Conservation (phyloP, 768 basidiomycete species). For the Leccinum rimulosum region DNA sequence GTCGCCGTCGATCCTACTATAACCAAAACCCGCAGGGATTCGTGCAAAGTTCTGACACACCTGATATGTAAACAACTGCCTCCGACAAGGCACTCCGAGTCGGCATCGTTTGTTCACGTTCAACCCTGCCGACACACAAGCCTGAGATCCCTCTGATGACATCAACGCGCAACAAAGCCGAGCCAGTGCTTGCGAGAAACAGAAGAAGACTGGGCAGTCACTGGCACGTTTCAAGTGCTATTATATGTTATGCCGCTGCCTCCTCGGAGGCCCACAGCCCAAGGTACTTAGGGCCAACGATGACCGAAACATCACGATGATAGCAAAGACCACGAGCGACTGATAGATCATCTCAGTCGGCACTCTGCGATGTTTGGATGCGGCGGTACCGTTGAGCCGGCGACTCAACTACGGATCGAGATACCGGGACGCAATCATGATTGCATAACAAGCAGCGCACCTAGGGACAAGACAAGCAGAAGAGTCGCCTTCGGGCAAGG, state of each 20-base stretch:
- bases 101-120: background rate
- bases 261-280: background rate
- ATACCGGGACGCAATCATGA: too few relatives aligned
- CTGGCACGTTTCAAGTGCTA: background rate
- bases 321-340: too few relatives aligned
- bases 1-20: background rate
- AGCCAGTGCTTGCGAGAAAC: background rate
- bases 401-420: too few relatives aligned
- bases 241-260: background rate
- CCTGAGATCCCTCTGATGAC: too few relatives aligned
- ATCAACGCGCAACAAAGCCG: background rate
- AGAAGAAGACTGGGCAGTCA: background rate
- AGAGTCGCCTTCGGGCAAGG: background rate
- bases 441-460: background rate
- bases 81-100: background rate
- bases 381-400: too few relatives aligned
- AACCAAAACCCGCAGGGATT: background rate
- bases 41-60: background rate
- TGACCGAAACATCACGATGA: too few relatives aligned
- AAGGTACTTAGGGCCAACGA: too few relatives aligned
- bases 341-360: background rate
- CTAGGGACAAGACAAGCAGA: background rate
- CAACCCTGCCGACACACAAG: background rate
- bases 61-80: background rate
- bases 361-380: background rate